Evolutionary conservation across 441 rosid species (phyloP).

Genomic region (Brassica hybrid): DNA sequence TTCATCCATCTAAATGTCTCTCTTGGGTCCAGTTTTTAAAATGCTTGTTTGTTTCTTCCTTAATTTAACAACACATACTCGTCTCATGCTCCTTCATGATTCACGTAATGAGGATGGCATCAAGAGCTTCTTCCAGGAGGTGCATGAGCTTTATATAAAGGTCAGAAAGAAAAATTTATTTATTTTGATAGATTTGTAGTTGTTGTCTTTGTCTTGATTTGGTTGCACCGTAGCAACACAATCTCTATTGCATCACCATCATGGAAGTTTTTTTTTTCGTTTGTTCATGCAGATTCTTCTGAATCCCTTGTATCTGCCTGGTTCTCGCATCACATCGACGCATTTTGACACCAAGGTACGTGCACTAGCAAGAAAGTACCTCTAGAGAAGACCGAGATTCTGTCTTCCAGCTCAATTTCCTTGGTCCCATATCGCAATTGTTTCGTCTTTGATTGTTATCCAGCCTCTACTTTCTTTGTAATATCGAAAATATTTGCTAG

Average conservation of each 20-base stretch:
- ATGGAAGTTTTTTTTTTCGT: too few species aligned
- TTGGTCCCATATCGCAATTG: not conserved
- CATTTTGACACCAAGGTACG: conserved; percentile 97
- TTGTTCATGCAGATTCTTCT: conserved; percentile 74
- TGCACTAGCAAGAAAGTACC: conserved; percentile 89
- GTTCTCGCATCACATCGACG: conserved; percentile 85
- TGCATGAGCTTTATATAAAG: conserved; percentile 96
- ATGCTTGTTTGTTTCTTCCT: conserved; percentile 46
- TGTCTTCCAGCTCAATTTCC: not conserved
- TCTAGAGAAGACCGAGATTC: conserved; percentile 40
- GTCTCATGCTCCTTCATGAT: conserved; percentile 96
- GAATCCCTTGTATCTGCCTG: conserved; percentile 90
- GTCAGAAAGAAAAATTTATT: conserved; percentile 20
- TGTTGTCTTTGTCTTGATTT: not conserved
- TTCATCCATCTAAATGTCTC: not conserved
- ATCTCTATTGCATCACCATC: not conserved
- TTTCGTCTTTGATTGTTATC: too few species aligned
- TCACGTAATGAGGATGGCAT: conserved; percentile 96
- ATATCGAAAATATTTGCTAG: too few species aligned
- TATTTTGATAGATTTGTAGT: not conserved
- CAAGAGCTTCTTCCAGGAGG: conserved; percentile 98
- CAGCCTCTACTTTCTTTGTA: not conserved
- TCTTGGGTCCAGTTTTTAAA: not conserved
- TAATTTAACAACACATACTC: conserved; percentile 72
- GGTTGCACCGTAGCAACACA: not conserved